Base-by-base conservation (phyloP, 352 stramenopile genomes). In the Globisporangium heterothallicum region DNA sequence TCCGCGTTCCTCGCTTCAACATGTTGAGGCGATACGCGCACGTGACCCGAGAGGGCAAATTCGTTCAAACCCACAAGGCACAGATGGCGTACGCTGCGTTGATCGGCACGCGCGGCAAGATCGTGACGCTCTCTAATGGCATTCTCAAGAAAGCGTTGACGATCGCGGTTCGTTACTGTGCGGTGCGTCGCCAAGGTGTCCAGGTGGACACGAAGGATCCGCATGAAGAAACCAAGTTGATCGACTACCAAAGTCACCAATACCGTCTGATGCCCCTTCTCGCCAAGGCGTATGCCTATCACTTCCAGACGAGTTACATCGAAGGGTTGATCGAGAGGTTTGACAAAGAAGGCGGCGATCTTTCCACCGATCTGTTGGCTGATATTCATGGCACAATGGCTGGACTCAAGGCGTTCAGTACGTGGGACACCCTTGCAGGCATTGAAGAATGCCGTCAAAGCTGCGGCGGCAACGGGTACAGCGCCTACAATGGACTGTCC, bases 211-310 rank as follows among this genome's bases (percentile, higher is more conserved):
- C 64, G 0, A 84, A 70, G 38, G 74, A 81, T 24, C 51, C 56
- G 6, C 73, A 86, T 38, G 5, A 46, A 2, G 88, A 97, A 70
- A 74, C 80, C 12, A 92, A 97, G 63, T 72, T 98, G 45, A 68
- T 98, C 14, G 90, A 98, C 68, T 98, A 98, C 69, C 88, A 93
- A 52, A 92, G 93, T 69, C 94, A 98, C 59, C 92, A 98, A 73
- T 86, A 97, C 68, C 86, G 92, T 16, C 72, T 98, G 8, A 84
- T 98, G 63, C 90, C 92, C 36, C 62, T 96, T 24, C 46, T 98
- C 36, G 92, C 92, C 16, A 78, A 82, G 40, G 86, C 85, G 6
- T 98, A 96, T 51, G 91, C 84, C 42, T 97, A 97, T 58, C 92
- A 96, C 64, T 92, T 98, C 58, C 84, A 95, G 27, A 94, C 88